Evolutionary conservation across 2,329 filamentous ascomycete genomes (phyloP).

Genomic region (Epichloe brachyelytri): DNA sequence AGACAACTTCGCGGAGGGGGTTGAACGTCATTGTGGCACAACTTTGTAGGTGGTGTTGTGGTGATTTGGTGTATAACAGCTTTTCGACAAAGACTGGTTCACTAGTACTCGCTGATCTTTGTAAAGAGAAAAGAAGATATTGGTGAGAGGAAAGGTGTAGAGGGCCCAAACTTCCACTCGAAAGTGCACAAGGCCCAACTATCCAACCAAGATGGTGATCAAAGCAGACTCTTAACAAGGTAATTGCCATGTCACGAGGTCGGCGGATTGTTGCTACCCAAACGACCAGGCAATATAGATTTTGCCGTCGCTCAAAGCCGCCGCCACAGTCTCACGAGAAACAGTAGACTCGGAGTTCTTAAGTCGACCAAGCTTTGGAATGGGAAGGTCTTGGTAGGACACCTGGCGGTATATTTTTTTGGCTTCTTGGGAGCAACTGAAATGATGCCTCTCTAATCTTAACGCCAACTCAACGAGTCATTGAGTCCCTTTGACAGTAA

Average conservation of each 20-base stretch:
- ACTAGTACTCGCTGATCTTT: neutral
- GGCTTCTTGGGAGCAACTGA: neutral
- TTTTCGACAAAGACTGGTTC: neutral
- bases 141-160: neutral
- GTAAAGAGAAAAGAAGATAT: neutral
- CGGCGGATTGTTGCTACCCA: neutral
- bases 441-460: neutral
- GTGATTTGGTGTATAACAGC: neutral
- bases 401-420: neutral
- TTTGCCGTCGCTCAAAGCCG: slow-evolving; percentile 5
- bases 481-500: neutral
- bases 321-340: slow-evolving; percentile 7
- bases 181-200: neutral
- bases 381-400: neutral
- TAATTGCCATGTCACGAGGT: slow-evolving; percentile 1
- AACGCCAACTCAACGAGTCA: slow-evolving; percentile 2
- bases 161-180: neutral
- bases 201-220: neutral
- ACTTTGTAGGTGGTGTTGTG: neutral
- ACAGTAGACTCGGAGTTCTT: neutral
- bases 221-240: neutral
- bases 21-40: slow-evolving; percentile 19
- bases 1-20: slow-evolving; percentile 15
- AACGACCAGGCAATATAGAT: neutral
- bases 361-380: neutral